Evolutionary conservation across 371 early-diverging fungal species (phyloP), one percentile per base, ranked within the genome.

Genomic region (Capniomyces stellatus): DNA sequence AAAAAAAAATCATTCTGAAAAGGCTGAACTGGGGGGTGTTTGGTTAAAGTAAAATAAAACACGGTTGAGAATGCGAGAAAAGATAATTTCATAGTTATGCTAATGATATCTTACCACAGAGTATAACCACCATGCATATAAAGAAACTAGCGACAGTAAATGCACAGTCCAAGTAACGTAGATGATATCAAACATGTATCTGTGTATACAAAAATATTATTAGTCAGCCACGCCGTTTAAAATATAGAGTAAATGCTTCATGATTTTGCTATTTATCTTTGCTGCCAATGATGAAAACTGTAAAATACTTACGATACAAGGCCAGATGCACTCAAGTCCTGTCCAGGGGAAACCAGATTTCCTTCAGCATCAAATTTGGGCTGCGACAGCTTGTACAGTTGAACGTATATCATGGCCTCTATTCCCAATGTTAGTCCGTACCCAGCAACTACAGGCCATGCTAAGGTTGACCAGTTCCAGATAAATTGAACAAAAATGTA

Each of bases 131-230:
- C 86, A 87, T 51, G 80, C 75, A 64, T 78, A 78, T 52, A 62
- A 64, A 19, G 79, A 78, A 23, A 80, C 66, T 47, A 85, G 72
- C 29, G 81, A 79, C 19, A 76, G 70, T 40, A 83, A 60, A 58
- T 84, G 85, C 22, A 79, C 79, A 55, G 79, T 73, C 87, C 87
- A 87, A 22, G 86, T 81, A 29, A 87, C 71, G 57, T 87, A 85
- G 52, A 87, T 79, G 46, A 84, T 78, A 55, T 87, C 87, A 64
- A 87, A 85, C 71, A 83, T 80, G 58, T 85, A 85, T 39, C 51
- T 51, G 35, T 2, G 4, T 23, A n/a, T 27, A 24, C 3, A 15
- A 2, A 3, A 51, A 3, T 23, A 35, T 15, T 6, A 10, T 35
- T 35, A 35, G 15, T 35, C 15, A 35, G 6, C 15, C 15, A 6